These are phyloP conservation scores for Leccinum ponderosum DNA, from an alignment of 1,284 basidiomycete species.

Conservation along the genomic window DNA sequence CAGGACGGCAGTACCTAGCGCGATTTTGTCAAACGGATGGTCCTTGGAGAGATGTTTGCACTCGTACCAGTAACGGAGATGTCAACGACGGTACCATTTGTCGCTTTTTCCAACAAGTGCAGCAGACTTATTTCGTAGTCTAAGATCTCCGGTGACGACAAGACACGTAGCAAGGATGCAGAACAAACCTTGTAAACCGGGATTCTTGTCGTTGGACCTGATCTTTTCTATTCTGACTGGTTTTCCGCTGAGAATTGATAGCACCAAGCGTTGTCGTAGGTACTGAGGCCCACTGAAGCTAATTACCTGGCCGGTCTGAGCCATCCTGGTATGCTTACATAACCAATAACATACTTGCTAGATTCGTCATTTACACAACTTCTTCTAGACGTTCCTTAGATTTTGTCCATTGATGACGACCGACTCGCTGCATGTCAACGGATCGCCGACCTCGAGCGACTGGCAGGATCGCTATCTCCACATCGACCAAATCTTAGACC, in stretches of 20 bases:
- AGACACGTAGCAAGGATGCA: neutral
- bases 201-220: conserved; percentile 89
- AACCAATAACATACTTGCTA: conserved; percentile 8
- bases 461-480: conserved; percentile 78
- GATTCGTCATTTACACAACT: too few relatives aligned
- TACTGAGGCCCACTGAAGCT: conserved; percentile 81
- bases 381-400: conserved; percentile 16
- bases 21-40: conserved; percentile 4
- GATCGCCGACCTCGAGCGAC: conserved; percentile 42
- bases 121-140: conserved; percentile 95
- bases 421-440: conserved; percentile 27
- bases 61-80: conserved; percentile 90
- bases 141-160: conserved; percentile 27
- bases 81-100: conserved; percentile 95
- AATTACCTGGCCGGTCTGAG: conserved; percentile 43
- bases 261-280: conserved; percentile 83
- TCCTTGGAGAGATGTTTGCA: neutral
- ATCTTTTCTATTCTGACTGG: conserved; percentile 89
- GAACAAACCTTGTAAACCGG: conserved; percentile 79
- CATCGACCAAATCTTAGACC: conserved; percentile 80
- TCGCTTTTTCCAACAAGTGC: conserved; percentile 87
- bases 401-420: conserved; percentile 33
- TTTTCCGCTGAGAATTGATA: conserved; percentile 88
- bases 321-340: conserved; percentile 40
- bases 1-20: conserved; percentile 82